Evolutionary conservation across 2,329 filamentous ascomycete species (phyloP).

Genomic region (Metarhizium anisopliae): DNA sequence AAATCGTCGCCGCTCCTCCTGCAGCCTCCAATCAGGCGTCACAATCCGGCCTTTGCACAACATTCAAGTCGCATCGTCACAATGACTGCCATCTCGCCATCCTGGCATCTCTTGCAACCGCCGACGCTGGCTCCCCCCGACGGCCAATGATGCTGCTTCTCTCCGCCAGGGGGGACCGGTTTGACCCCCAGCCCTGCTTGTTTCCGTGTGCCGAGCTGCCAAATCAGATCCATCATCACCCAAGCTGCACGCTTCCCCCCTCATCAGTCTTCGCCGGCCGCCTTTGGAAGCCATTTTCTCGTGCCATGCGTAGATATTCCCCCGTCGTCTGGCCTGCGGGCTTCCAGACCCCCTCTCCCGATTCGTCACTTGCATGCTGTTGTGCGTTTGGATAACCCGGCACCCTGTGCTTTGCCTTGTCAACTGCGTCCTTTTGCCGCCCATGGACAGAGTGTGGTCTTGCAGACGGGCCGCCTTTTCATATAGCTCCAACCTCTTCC

Average conservation of each 20-base stretch:
- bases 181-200: background rate
- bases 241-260: background rate
- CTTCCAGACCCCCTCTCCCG: too few relatives aligned
- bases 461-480: background rate
- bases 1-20: background rate
- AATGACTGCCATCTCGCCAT: background rate
- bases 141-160: too few relatives aligned
- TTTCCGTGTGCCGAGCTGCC: background rate
- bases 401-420: background rate
- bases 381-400: background rate
- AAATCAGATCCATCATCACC: background rate
- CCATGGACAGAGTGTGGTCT: background rate
- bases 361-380: too few relatives aligned
- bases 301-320: too few relatives aligned
- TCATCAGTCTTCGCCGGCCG: background rate
- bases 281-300: too few relatives aligned
- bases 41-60: background rate
- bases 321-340: too few relatives aligned
- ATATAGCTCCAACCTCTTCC: background rate
- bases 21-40: background rate
- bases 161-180: too few relatives aligned
- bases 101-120: background rate
- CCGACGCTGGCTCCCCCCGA: background rate
- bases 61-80: background rate
- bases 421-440: background rate